Evolutionary conservation across 2,329 filamentous ascomycete species (phyloP).

Genomic region (Apiospora rasikravindrae): DNA sequence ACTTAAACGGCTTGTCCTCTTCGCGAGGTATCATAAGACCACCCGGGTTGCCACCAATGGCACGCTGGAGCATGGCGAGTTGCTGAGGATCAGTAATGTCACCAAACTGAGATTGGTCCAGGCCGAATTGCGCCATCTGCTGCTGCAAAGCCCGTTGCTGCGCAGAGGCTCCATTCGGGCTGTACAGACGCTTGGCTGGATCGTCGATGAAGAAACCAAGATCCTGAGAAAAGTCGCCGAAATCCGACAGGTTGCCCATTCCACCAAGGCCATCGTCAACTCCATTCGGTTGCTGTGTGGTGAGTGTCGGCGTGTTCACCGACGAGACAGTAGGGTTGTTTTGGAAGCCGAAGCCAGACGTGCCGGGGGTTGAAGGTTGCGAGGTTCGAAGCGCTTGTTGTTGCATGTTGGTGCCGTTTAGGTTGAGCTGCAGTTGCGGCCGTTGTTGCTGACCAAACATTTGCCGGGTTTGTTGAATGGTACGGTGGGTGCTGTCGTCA

Average conservation of each 20-base stretch:
- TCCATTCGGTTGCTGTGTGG: slow-evolving; percentile 73
- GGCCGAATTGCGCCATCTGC: slow-evolving; percentile 72
- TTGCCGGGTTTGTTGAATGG: slow-evolving; percentile 73
- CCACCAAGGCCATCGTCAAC: slow-evolving; percentile 73
- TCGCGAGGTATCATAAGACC: slow-evolving; percentile 74
- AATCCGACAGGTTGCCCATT: slow-evolving; percentile 63
- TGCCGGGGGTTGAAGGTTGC: slow-evolving; percentile 82
- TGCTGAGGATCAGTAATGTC: slow-evolving; percentile 76
- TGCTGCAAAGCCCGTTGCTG: slow-evolving; percentile 70
- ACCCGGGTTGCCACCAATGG: slow-evolving; percentile 48
- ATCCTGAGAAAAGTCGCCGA: slow-evolving; percentile 56
- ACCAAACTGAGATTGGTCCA: slow-evolving; percentile 77
- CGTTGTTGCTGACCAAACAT: slow-evolving; percentile 66
- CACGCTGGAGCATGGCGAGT: slow-evolving; percentile 56
- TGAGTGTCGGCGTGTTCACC: slow-evolving; percentile 91
- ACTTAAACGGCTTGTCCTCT: slow-evolving; percentile 97
- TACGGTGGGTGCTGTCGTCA: slow-evolving; percentile 61
- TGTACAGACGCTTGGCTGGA: slow-evolving; percentile 91
- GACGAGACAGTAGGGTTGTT: slow-evolving; percentile 97
- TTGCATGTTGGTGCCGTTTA: slow-evolving; percentile 76
- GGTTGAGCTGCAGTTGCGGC: slow-evolving; percentile 80
- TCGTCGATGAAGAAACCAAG: slow-evolving; percentile 78
- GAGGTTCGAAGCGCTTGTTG: slow-evolving; percentile 85
- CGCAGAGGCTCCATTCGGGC: slow-evolving; percentile 75
- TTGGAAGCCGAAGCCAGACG: slow-evolving; percentile 78